Base-by-base conservation (phyloP, 2,329 filamentous ascomycete species). In the Diaporthe amygdali region DNA sequence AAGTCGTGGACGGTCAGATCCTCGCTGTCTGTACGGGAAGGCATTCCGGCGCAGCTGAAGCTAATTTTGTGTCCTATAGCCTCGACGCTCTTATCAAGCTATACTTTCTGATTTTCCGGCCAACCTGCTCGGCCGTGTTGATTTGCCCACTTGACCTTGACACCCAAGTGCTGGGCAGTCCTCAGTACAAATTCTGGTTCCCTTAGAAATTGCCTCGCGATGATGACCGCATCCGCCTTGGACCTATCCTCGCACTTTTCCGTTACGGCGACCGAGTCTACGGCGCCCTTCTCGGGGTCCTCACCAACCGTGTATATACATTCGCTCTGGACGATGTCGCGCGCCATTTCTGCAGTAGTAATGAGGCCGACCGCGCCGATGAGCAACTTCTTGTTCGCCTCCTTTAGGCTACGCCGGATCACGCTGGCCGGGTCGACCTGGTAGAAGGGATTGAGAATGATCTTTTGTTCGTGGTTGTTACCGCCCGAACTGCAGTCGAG, bases 401-500 rank as follows among this genome's bases (percentile, higher is more conserved):
- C 80, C 25, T 77, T 78, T 84, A 94, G 56, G 12, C 89, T 92
- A 74, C 91, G 85, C 78, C 96, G 94, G 74, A 97, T 89, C 39
- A 87, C 84, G 56, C 90, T 89, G 0, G 94, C 92, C 68, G 96
- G 89, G 49, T 91, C 89, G 27, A 91, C 87, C 84, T 97, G 95
- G 85, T 93, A 96, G 47, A 87, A 89, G 1, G 91, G 90, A 54
- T 89, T 87, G 15, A 86, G 76, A 25, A 88, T 81, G 74, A 94
- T 89, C 78, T 90, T 84, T 78, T 93, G 91, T 54, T 81, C 79
- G 44, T 84, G 81, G 78, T 90, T 88, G 78, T 93, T 93, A 47
- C 93, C 95, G 41, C 91, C 94, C 1, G 91, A 91, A 76, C 91
- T 94, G 70, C 97, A 90, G 79, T 98, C 95, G 37, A 97, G 86